Evolutionary conservation across 1,284 basidiomycete genomes (phyloP).

Genomic region (Ustilago vetiveriae): DNA sequence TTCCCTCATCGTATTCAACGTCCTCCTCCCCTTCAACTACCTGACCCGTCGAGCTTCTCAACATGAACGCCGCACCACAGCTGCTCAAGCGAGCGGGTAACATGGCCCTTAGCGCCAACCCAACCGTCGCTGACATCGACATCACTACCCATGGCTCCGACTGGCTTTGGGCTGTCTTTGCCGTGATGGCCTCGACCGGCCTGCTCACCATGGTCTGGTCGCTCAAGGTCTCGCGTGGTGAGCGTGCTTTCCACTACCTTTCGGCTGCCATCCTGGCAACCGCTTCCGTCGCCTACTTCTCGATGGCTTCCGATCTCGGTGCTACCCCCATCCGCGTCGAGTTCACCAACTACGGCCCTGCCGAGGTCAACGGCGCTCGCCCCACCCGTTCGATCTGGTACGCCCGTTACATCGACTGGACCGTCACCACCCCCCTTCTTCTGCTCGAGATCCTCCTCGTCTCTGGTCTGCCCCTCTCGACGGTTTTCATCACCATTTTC

Average conservation of each 20-base stretch:
- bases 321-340: constrained; percentile 71
- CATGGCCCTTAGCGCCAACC: constrained; percentile 49
- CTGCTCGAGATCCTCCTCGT: constrained; percentile 72
- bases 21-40: not conserved
- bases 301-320: constrained; percentile 75
- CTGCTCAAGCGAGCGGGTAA: constrained; percentile 50
- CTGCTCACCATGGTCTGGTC: constrained; percentile 58
- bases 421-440: constrained; percentile 72
- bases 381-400: constrained; percentile 73
- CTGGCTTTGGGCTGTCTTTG: constrained; percentile 70
- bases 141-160: constrained; percentile 67
- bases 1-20: not conserved
- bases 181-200: constrained; percentile 61
- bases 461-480: constrained; percentile 72
- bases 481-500: constrained; percentile 73
- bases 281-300: constrained; percentile 70
- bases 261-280: constrained; percentile 69
- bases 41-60: constrained; percentile 4
- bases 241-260: constrained; percentile 71
- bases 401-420: constrained; percentile 62
- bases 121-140: constrained; percentile 49
- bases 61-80: constrained; percentile 25
- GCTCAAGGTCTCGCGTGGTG: constrained; percentile 46
- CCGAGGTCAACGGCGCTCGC: constrained; percentile 25
- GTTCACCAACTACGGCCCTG: constrained; percentile 67